Evolutionary conservation across 306 rosid genomes (phyloP).

Genomic region (Lathyrus oleraceus): DNA sequence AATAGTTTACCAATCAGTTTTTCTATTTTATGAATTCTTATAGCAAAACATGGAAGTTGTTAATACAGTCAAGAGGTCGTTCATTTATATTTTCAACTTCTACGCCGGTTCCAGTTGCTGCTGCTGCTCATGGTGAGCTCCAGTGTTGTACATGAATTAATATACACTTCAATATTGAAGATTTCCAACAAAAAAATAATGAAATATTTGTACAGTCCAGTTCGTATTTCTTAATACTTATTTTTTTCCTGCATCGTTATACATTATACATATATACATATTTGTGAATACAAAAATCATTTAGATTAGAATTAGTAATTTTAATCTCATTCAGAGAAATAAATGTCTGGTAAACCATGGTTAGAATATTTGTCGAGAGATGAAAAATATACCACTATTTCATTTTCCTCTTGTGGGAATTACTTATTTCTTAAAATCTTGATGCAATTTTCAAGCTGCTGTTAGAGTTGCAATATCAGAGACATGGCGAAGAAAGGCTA

Average conservation of each 20-base stretch:
- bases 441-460: constrained; percentile 66
- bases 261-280: no score
- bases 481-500: constrained; percentile 78
- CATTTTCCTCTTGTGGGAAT: constrained; percentile 15
- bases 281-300: no score
- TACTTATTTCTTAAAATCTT: constrained; percentile 5
- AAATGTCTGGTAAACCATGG: no score
- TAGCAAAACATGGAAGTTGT: constrained; percentile 88
- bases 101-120: constrained; percentile 74
- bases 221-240: constrained; percentile 1
- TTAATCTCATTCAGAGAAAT: no score
- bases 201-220: not conserved
- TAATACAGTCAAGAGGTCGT: constrained; percentile 93
- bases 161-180: constrained; percentile 24
- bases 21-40: constrained; percentile 34
- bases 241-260: not conserved
- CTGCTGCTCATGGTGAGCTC: constrained; percentile 81
- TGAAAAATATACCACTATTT: no score
- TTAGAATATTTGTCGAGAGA: no score
- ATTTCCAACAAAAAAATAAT: not conserved
- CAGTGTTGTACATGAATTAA: constrained; percentile 6
- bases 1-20: constrained; percentile 26
- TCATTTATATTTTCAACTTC: constrained; percentile 91
- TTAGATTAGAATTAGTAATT: no score
- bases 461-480: constrained; percentile 74